These are phyloP conservation scores for Phytophthora colocasiae DNA, from an alignment of 352 stramenopile genomes.

Conservation along the genomic window DNA sequence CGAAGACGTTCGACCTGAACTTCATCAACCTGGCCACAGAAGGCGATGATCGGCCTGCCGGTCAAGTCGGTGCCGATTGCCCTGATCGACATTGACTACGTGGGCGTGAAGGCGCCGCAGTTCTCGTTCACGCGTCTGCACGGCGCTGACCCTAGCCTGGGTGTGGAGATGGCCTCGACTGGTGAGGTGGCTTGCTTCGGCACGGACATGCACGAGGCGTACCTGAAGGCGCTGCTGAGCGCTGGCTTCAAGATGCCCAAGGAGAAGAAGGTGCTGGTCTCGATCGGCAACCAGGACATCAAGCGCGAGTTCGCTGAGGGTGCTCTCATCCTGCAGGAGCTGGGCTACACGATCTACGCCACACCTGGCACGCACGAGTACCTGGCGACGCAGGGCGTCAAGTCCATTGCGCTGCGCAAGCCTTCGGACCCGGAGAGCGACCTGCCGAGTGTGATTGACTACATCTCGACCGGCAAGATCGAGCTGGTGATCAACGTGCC, in stretches of 20 bases:
- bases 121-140: constrained; percentile 97
- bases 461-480: constrained; percentile 95
- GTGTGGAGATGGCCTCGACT: constrained; percentile 98
- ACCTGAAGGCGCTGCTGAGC: constrained; percentile 92
- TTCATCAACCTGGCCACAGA: constrained; percentile 98
- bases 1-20: constrained; percentile 99
- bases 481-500: constrained; percentile 97
- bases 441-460: constrained; percentile 85
- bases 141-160: constrained; percentile 94
- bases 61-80: constrained; percentile 96
- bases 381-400: constrained; percentile 81
- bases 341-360: constrained; percentile 91
- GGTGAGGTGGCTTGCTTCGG: constrained; percentile 98
- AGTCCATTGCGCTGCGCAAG: constrained; percentile 69
- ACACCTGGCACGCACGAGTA: constrained; percentile 92
- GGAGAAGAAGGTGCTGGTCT: constrained; percentile 91
- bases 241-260: constrained; percentile 87
- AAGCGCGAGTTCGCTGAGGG: constrained; percentile 87
- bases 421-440: constrained; percentile 58
- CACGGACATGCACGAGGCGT: constrained; percentile 96
- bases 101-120: constrained; percentile 91
- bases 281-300: constrained; percentile 88
- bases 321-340: constrained; percentile 74
- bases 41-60: constrained; percentile 92
- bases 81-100: constrained; percentile 97